Evolutionary conservation across 768 basidiomycete genomes (phyloP).

Genomic region (Podaxis pistillaris): DNA sequence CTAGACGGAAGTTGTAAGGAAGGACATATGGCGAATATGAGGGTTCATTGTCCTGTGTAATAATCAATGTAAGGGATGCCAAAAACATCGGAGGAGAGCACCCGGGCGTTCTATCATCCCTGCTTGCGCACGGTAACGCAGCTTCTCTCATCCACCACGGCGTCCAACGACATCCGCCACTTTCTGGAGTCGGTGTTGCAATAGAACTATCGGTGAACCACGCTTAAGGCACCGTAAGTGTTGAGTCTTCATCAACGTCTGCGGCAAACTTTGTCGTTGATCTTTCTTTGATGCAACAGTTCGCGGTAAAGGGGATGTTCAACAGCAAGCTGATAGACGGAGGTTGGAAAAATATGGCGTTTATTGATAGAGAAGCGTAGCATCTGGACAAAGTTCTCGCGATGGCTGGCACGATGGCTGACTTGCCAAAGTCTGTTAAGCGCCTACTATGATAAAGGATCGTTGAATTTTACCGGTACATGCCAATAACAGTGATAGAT

Average conservation of each 20-base stretch:
- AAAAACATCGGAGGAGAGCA: too few relatives aligned
- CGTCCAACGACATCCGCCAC: too few relatives aligned
- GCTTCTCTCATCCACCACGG: too few relatives aligned
- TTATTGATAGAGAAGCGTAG: neutral
- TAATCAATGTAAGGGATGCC: too few relatives aligned
- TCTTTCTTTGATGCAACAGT: neutral
- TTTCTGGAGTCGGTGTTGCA: too few relatives aligned
- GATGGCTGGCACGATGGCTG: neutral
- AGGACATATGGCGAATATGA: too few relatives aligned
- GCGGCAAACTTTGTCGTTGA: constrained; percentile 4
- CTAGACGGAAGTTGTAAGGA: too few relatives aligned
- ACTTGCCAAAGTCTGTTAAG: neutral
- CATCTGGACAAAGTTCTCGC: neutral
- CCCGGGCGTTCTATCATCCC: too few relatives aligned
- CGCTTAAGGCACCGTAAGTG: constrained; percentile 5
- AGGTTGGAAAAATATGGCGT: neutral
- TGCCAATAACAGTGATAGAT: too few relatives aligned
- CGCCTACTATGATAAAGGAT: neutral
- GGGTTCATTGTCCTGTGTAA: too few relatives aligned
- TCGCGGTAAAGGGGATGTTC: neutral
- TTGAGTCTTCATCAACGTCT: constrained; percentile 12
- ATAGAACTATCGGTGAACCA: too few relatives aligned
- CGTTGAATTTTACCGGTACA: neutral
- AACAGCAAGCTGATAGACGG: constrained; percentile 20
- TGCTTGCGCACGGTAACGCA: too few relatives aligned